Evolutionary conservation across 2,329 filamentous ascomycete species (phyloP), one percentile per base, ranked within the genome.

Genomic region (Waltergamsia citrina): DNA sequence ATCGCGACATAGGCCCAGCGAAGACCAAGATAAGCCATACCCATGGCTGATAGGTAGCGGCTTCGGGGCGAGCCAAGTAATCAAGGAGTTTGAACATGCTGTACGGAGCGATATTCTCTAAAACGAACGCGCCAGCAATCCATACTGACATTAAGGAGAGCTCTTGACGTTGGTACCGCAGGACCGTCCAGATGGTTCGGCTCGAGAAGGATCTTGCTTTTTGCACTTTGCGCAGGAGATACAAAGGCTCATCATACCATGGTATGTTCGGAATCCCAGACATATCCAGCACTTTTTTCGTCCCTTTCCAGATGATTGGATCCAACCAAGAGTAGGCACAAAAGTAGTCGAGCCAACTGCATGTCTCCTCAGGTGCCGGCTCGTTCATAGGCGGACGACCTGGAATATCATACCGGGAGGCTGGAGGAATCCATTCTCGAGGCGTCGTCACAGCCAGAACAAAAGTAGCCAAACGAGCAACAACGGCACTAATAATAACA

Each of bases 1-100:
- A 70, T 11, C 66, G 63, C 4, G 53, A 46, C 26, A 59, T 20
- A 1, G 69, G 69, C 0, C 71, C 71, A 24, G 62, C 35, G 37
- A 74, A 74, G 38, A 75, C 57, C 22, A 75, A 56, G 3, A 65
- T 40, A 7, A 77, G 51, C 71, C 71, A 76, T 29, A 71, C 43
- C 54, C 62, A 66, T 3, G 71, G 69, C 18, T 59, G 59, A 19
- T 70, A 57, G 14, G 49, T 45, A n/a, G 68, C 60, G 15, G 44
- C 48, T n/a, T 51, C 47, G 1, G 69, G 67, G 20, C 60, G 45
- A 36, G 63, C 59, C 19, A 76, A 57, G 41, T 72, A 72, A 4
- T 60, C 58, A 10, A 75, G 57, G 6, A 75, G 52, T 27, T 64
- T 60, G 43, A 71, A 71, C 57, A 75, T 64, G 32, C 62, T 67